These are phyloP conservation scores for Coelastrella sp. DNA, from an alignment of 139 green algal genomes.

Conservation along the genomic window DNA sequence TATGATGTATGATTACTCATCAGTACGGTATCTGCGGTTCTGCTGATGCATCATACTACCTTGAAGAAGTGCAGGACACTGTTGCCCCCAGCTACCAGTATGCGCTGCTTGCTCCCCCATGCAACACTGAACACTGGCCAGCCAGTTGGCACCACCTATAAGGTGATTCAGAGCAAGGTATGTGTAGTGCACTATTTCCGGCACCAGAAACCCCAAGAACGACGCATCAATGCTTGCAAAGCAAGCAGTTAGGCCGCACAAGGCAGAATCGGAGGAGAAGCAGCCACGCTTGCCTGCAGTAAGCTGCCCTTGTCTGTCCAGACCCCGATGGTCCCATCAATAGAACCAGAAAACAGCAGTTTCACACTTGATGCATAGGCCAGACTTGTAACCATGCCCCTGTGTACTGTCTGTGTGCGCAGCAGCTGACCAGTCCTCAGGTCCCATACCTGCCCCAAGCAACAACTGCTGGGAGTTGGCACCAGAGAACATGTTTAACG, in stretches of 20 bases:
- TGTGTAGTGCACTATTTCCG: too few species aligned
- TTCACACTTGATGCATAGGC: conserved; percentile 61
- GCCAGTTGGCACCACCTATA: conserved; percentile 50
- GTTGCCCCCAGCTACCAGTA: conserved; percentile 69
- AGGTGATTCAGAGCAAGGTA: neutral
- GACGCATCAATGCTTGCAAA: too few species aligned
- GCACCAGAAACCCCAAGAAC: too few species aligned
- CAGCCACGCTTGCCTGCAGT: conserved; percentile 64
- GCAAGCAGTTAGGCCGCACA: too few species aligned
- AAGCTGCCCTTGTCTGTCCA: conserved; percentile 75
- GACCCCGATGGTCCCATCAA: conserved; percentile 76
- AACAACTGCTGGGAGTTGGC: too few species aligned
- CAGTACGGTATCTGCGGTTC: too few species aligned
- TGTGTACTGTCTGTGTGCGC: conserved; percentile 71
- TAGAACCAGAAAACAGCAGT: conserved; percentile 73
- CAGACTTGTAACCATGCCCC: conserved; percentile 76
- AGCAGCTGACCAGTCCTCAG: conserved; percentile 63
- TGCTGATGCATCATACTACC: too few species aligned
- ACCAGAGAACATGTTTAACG: too few species aligned
- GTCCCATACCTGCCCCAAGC: conserved; percentile 71
- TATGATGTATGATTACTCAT: too few species aligned
- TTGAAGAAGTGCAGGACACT: conserved; percentile 67
- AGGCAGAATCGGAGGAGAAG: too few species aligned
- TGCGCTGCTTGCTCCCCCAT: conserved; percentile 63
- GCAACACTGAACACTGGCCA: conserved; percentile 67